phyloP scores from a whole-genome alignment of 2,329 filamentous ascomycete species.

The Microcyclospora pomicola region DNA sequence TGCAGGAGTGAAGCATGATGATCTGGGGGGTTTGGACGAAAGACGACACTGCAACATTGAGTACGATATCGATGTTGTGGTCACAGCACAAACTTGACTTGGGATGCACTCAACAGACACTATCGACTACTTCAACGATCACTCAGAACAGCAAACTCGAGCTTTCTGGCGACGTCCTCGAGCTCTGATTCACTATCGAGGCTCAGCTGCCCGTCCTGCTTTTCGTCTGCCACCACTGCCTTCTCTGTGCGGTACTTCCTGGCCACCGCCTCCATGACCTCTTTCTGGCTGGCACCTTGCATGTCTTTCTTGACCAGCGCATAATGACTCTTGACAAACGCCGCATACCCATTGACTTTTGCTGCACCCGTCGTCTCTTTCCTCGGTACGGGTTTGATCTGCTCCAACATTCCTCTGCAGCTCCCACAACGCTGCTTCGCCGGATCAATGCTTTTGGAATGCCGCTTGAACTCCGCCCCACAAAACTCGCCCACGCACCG shows the following conservation, averaged over 20 bases:
- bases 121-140: neutral
- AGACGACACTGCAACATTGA: neutral
- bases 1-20: conserved; percentile 3
- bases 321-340: conserved; percentile 56
- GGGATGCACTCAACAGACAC: neutral
- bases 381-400: conserved; percentile 66
- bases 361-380: conserved; percentile 7
- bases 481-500: conserved; percentile 49
- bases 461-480: conserved; percentile 59
- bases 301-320: conserved; percentile 43
- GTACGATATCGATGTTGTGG: too few relatives aligned
- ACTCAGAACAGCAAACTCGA: neutral
- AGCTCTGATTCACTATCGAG: neutral
- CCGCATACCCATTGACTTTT: conserved; percentile 35
- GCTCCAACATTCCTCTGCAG: conserved; percentile 56
- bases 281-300: conserved; percentile 43
- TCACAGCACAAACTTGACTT: too few relatives aligned
- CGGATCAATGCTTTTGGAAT: conserved; percentile 73
- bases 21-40: neutral
- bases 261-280: conserved; percentile 55
- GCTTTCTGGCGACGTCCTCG: neutral
- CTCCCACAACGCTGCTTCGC: conserved; percentile 56
- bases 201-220: neutral
- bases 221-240: conserved; percentile 4
- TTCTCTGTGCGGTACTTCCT: conserved; percentile 45